These are phyloP conservation scores for Paracoccidioides brasiliensis DNA, from an alignment of 2,329 filamentous ascomycete species.

Conservation along the genomic window DNA sequence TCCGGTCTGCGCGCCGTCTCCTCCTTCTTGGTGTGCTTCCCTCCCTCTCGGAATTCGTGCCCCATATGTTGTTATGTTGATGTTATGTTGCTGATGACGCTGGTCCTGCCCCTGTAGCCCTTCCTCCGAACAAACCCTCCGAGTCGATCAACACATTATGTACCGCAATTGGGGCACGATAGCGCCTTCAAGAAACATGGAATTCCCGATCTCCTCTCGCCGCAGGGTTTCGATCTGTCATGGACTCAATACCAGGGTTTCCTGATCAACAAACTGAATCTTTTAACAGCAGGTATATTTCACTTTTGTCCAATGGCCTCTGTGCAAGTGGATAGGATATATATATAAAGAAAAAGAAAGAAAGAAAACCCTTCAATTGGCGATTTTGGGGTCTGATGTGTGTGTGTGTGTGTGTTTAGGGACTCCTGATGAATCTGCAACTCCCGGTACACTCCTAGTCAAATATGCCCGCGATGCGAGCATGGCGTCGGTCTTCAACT, in stretches of 20 bases:
- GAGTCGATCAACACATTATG: slow-evolving; percentile 29
- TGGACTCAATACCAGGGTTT: slow-evolving; percentile 73
- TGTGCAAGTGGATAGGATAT: too few species aligned
- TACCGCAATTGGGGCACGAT: slow-evolving; percentile 39
- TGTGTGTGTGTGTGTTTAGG: slow-evolving; percentile 38
- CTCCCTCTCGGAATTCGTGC: slow-evolving; percentile 5
- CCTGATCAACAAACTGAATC: slow-evolving; percentile 64
- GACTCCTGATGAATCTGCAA: slow-evolving; percentile 48
- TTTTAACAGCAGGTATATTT: slow-evolving; percentile 53
- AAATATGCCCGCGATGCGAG: slow-evolving; percentile 65
- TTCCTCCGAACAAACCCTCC: slow-evolving; percentile 26
- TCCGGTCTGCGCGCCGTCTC: slow-evolving; percentile 30
- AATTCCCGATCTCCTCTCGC: slow-evolving; percentile 58
- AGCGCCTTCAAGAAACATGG: slow-evolving; percentile 36
- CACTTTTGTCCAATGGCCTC: not conserved
- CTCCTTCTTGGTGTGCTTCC: slow-evolving; percentile 22
- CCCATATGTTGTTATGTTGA: not conserved
- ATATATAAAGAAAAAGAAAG: too few species aligned
- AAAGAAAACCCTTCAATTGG: not conserved
- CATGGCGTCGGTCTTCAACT: slow-evolving; percentile 76
- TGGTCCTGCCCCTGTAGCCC: slow-evolving; percentile 14
- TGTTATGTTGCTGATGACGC: slow-evolving; percentile 7
- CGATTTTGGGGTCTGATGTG: not conserved
- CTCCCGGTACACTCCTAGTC: slow-evolving; percentile 56
- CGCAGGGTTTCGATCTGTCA: slow-evolving; percentile 57